phyloP scores from a whole-genome alignment of 1,284 basidiomycete genomes.

The Prillingera fragicola region DNA sequence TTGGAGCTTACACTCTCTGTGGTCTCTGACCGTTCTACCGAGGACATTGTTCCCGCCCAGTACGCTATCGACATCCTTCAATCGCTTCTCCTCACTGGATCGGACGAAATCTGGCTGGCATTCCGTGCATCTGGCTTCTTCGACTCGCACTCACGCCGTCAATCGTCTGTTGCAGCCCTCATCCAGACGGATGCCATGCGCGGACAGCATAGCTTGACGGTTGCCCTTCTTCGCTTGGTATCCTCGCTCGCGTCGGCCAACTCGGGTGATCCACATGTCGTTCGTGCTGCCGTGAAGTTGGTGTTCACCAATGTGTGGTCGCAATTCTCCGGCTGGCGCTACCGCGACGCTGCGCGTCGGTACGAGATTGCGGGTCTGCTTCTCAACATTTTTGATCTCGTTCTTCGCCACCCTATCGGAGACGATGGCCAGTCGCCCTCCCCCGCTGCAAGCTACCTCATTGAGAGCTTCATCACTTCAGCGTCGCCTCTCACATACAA shows the following conservation, averaged over 20 bases:
- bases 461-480: slow-evolving; percentile 33
- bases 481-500: slow-evolving; percentile 37
- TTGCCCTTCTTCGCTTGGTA: slow-evolving; percentile 34
- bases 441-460: slow-evolving; percentile 25
- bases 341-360: slow-evolving; percentile 28
- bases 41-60: slow-evolving; percentile 13
- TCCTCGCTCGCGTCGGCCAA: slow-evolving; percentile 23
- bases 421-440: slow-evolving; percentile 18
- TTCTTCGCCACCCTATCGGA: slow-evolving; percentile 30
- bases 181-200: slow-evolving; percentile 29
- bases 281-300: slow-evolving; percentile 34
- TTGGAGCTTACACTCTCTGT: slow-evolving; percentile 28
- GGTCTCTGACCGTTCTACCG: slow-evolving; percentile 11
- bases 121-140: slow-evolving; percentile 38
- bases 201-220: slow-evolving; percentile 32
- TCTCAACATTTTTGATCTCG: slow-evolving; percentile 26
- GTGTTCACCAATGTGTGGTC: slow-evolving; percentile 34
- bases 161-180: slow-evolving; percentile 24
- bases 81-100: slow-evolving; percentile 25
- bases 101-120: slow-evolving; percentile 27
- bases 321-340: slow-evolving; percentile 38
- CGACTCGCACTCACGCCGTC: slow-evolving; percentile 25
- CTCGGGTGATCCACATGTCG: slow-evolving; percentile 18
- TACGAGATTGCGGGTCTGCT: slow-evolving; percentile 30
- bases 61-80: slow-evolving; percentile 34